Base-by-base conservation (phyloP, 1,139 yeast species). In the Meyerozyma smithsonii region DNA sequence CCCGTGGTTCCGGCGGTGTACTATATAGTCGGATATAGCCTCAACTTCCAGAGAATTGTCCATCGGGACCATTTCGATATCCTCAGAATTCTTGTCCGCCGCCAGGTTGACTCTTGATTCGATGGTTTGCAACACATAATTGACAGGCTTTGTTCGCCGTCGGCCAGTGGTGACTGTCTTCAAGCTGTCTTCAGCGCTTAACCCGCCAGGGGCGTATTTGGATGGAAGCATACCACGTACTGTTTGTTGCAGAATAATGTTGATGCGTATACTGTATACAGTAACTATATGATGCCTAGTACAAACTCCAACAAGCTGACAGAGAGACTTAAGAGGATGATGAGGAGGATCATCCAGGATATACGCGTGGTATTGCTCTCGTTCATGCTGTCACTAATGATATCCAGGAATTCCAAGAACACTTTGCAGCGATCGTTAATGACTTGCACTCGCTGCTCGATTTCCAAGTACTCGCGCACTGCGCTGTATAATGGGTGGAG, bases 361-460 rank as follows among this genome's bases (percentile, higher is more conserved):
- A 92, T 87, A 48, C 95, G 74, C 32, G 88, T 86, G 75, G 94
- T 90, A 56, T 88, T 89, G 49, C 81, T 78, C 60, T 92, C 98
- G 8, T 96, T 96, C 53, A 92, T 84, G 35, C 96, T 86, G 55
- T 94, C 97, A 28, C 92, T 88, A 47, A 94, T 81, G 44, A 92
- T 86, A 54, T 90, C 96, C 56, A 89, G 87, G 55, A 92, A 84
- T 54, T 92, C 98, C 55, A 92, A 69, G 56, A 90, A 92, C 19
- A 94, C 97, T 58, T 85, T 86, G 59, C 97, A 90, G 36, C 97
- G 69, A 58, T 92, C 97, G 54, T 92, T 92, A 39, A 92, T 72
- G 4, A 92, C 96, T 55, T 87, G 89, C 12, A 90, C 96, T 43
- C 98, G 69, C 60, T 87, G 96, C 55, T 90, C 97, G 46, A 92